Percentiles rank a stretch among this genome's conserved stretches.
Conservation (phyloP, 2,329 filamentous ascomycete genomes). For the Paracorniculantispora psalliotae region DNA sequence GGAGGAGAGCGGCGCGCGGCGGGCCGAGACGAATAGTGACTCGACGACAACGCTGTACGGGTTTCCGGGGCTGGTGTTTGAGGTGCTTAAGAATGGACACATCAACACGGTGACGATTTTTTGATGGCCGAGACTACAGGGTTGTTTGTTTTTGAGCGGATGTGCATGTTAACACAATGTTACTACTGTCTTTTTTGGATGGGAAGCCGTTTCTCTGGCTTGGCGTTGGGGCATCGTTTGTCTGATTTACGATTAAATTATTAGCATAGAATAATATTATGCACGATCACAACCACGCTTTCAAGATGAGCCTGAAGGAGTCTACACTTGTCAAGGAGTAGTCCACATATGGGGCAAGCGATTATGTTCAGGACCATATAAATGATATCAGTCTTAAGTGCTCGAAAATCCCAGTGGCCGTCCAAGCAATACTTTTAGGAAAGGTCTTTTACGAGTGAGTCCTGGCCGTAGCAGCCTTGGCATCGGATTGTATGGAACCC, state of each 20-base stretch:
- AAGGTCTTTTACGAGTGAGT: too few species aligned
- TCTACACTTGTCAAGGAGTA: not conserved
- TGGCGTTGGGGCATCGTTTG: not conserved
- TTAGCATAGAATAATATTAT: not conserved
- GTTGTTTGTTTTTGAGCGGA: not conserved
- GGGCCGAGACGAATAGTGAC: constrained; percentile 50
- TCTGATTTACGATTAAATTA: not conserved
- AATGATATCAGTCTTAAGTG: too few species aligned
- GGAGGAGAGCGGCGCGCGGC: constrained; percentile 65
- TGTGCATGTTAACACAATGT: not conserved
- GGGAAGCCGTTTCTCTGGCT: not conserved
- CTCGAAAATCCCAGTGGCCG: too few species aligned
- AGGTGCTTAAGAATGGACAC: constrained; percentile 87
- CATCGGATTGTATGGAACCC: too few species aligned
- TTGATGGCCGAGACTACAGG: constrained; percentile 32
- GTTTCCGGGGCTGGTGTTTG: constrained; percentile 90
- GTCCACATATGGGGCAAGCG: too few species aligned
- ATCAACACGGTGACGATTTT: constrained; percentile 89
- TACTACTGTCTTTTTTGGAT: not conserved
- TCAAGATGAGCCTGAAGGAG: not conserved
- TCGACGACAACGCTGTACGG: constrained; percentile 81
- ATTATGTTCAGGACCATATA: too few species aligned
- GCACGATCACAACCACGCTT: too few species aligned
- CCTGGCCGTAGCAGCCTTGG: too few species aligned
- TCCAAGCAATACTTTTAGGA: too few species aligned